A percentile compares a stretch with the other conserved stretches of the same genome.
These are phyloP conservation scores for Daldinia sp. DNA, from an alignment of 2,329 filamentous ascomycete genomes.

Conservation along the genomic window DNA sequence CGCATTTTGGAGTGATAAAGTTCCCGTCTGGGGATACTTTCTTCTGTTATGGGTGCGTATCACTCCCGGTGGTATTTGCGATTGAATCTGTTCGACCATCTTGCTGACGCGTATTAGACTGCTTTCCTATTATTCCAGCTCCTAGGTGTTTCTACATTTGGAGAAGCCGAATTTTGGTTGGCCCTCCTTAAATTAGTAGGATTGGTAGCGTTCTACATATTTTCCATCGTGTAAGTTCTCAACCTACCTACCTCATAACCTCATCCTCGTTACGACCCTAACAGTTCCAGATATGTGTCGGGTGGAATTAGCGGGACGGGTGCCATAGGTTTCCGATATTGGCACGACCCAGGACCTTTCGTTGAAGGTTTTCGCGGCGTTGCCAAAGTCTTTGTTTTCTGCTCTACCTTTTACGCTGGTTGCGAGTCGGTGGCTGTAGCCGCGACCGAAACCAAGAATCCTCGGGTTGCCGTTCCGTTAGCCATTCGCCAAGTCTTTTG, in stretches of 20 bases:
- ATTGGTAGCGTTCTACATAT: constrained; percentile 75
- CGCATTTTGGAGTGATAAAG: constrained; percentile 54
- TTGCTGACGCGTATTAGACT: constrained; percentile 42
- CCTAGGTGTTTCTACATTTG: constrained; percentile 76
- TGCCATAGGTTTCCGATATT: constrained; percentile 74
- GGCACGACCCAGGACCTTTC: constrained; percentile 75
- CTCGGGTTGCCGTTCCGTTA: constrained; percentile 61
- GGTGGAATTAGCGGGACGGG: constrained; percentile 71
- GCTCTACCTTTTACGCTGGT: constrained; percentile 75
- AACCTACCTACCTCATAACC: too few relatives aligned
- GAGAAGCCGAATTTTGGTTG: constrained; percentile 83
- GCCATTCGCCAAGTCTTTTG: constrained; percentile 69
- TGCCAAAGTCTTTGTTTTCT: constrained; percentile 73
- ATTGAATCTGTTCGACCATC: background rate
- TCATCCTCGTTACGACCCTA: constrained; percentile 8
- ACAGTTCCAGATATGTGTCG: constrained; percentile 63
- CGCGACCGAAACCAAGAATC: constrained; percentile 68
- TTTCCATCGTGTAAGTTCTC: constrained; percentile 66
- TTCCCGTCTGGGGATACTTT: constrained; percentile 73
- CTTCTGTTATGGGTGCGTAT: constrained; percentile 72
- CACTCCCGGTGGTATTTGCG: background rate
- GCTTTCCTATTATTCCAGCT: constrained; percentile 74
- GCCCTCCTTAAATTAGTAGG: constrained; percentile 75
- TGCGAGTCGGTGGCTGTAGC: constrained; percentile 67
- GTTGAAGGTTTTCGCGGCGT: constrained; percentile 72